phyloP scores from a whole-genome alignment of 441 rosid genomes.

The Kokia cookei region DNA sequence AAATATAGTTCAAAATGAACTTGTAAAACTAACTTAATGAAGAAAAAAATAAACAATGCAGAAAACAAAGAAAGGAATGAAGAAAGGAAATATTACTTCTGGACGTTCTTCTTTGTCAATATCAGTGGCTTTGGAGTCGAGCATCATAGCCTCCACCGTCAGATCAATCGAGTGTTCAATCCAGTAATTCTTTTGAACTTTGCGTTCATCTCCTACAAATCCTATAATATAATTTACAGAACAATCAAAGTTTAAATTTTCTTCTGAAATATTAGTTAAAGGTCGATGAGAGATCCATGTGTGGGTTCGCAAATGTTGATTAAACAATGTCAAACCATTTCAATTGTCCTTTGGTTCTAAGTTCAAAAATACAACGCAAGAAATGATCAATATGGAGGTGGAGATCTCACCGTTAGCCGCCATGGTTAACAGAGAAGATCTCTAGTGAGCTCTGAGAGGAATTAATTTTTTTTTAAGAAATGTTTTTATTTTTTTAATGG shows the following conservation, averaged over 20 bases:
- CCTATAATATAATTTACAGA: not conserved
- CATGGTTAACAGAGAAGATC: conserved; percentile 22
- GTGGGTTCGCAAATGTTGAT: not conserved
- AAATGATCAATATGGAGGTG: not conserved
- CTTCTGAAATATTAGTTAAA: not conserved
- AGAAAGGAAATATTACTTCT: conserved; percentile 42
- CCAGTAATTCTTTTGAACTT: conserved; percentile 83
- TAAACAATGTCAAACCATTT: not conserved
- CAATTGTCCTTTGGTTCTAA: not conserved
- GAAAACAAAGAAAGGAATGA: not conserved
- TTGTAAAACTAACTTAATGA: not conserved
- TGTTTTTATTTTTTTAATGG: not conserved
- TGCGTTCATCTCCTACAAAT: conserved; percentile 56
- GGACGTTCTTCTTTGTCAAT: conserved; percentile 98
- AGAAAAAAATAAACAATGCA: not conserved
- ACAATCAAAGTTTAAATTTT: not conserved
- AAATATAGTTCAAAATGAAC: not conserved
- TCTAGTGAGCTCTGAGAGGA: not conserved
- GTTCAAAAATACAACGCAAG: not conserved
- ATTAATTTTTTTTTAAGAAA: not conserved
- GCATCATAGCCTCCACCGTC: conserved; percentile 93
- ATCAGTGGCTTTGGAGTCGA: conserved; percentile 82
- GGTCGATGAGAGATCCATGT: not conserved
- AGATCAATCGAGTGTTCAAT: conserved; percentile 69
- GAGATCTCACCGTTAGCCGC: conserved; percentile 33